Evolutionary conservation across 345 rosid genomes (phyloP), one percentile per base, ranked within the genome.

Genomic region (Salix dunnii): DNA sequence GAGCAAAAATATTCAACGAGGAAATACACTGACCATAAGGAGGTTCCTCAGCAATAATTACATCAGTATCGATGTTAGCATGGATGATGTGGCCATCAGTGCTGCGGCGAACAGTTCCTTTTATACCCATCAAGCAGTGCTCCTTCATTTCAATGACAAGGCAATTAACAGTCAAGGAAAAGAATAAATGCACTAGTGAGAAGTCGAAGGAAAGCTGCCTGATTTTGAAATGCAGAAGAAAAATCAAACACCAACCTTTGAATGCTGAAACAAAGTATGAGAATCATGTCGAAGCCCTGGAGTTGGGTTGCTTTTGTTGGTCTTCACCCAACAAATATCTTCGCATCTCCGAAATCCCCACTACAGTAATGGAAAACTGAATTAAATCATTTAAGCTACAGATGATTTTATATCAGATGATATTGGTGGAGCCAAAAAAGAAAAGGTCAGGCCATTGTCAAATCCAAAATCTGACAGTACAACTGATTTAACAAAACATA

Each of bases 261-360:
- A 93, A 85, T 93, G 99, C 88, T 96, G 99, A 86, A 94, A 92
- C 82, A 96, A 82, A 48, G 99, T 94, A 66, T 89, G 95, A 71
- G 97, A 89, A 88, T 94, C 99, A 84, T 96, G 99, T 28, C 95
- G 90, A 82, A 96, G 86, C 30, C 97, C 94, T 61, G 97, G 93
- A 79, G 95, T 90, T 81, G 98, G 93, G 86, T 85, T 94, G n/a
- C 79, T 85, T 84, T 96, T 96, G 88, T 96, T 96, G 58, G 99
- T 96, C 85, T 96, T 96, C 79, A 96, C 99, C 99, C 99, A 96
- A 71, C 99, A 96, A 67, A 96, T 96, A 85, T 96, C 99, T 74
- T 96, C 98, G 74, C 99, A 96, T 84, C 99, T 94, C 78, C 99
- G 85, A 73, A 92, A 96, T 69, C 99, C 99, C 99, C 99, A 96